Evolutionary conservation across 2,329 filamentous ascomycete genomes (phyloP).

Genomic region (Pseudocercospora crystallina): DNA sequence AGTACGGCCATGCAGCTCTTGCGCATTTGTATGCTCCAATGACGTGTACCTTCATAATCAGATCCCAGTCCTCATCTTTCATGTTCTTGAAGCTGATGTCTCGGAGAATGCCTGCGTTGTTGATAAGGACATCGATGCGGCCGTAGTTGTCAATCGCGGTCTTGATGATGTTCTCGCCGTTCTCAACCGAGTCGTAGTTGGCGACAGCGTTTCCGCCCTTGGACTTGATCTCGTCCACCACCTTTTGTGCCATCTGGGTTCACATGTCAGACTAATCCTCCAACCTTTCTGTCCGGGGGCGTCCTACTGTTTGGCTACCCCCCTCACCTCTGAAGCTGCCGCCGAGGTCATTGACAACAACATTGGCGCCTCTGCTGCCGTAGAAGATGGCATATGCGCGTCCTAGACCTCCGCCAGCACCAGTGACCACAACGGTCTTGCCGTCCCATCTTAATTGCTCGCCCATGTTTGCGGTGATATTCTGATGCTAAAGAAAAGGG

Average conservation of each 20-base stretch:
- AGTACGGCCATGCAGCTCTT: slow-evolving; percentile 92
- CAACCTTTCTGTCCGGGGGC: neutral
- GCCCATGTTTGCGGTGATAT: slow-evolving; percentile 52
- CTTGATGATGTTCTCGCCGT: slow-evolving; percentile 91
- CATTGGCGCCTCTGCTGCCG: slow-evolving; percentile 83
- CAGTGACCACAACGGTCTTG: slow-evolving; percentile 86
- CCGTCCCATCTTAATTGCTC: slow-evolving; percentile 77
- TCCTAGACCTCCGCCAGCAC: slow-evolving; percentile 78
- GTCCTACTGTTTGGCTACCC: slow-evolving; percentile 62
- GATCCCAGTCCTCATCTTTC: slow-evolving; percentile 94
- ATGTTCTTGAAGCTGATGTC: slow-evolving; percentile 99
- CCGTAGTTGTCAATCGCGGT: slow-evolving; percentile 79
- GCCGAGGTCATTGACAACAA: slow-evolving; percentile 95
- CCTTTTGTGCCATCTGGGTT: slow-evolving; percentile 72
- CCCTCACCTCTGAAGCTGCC: slow-evolving; percentile 93
- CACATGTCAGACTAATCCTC: slow-evolving; percentile 6
- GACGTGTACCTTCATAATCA: slow-evolving; percentile 90
- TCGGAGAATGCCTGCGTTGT: slow-evolving; percentile 94
- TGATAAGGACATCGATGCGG: slow-evolving; percentile 90
- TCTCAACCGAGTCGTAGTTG: slow-evolving; percentile 94
- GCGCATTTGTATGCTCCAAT: slow-evolving; percentile 94
- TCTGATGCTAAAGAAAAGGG: slow-evolving; percentile 4
- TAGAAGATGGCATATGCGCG: slow-evolving; percentile 87
- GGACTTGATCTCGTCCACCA: slow-evolving; percentile 79
- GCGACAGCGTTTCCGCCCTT: slow-evolving; percentile 93